phyloP scores from a whole-genome alignment of 495 filamentous ascomycete species.

The Neurospora tetraspora region DNA sequence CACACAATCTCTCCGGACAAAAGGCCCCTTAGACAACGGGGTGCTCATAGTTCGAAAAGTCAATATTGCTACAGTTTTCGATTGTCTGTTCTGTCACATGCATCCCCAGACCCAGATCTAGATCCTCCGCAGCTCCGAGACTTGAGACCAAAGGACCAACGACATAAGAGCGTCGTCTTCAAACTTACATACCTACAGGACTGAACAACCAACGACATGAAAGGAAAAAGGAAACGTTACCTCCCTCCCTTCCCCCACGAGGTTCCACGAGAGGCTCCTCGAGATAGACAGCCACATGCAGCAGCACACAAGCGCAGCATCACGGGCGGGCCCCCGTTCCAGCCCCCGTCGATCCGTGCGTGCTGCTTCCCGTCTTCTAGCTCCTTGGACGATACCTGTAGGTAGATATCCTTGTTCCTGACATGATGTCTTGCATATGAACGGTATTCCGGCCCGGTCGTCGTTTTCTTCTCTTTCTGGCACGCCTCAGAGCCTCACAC shows the following conservation, averaged over 20 bases:
- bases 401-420: not conserved
- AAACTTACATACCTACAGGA: too few species aligned
- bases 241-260: not conserved
- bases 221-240: not conserved
- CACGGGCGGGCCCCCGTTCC: not conserved
- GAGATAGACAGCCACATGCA: not conserved
- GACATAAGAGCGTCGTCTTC: too few species aligned
- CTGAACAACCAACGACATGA: not conserved
- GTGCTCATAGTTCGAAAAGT: too few species aligned
- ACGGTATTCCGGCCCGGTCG: too few species aligned
- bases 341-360: not conserved
- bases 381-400: not conserved
- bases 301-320: not conserved
- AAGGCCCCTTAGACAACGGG: too few species aligned
- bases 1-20: not conserved
- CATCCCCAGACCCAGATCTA: not conserved
- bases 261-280: not conserved
- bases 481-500: too few species aligned
- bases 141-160: too few species aligned
- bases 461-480: too few species aligned
- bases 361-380: not conserved
- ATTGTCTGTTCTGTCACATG: not conserved
- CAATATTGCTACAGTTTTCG: too few species aligned
- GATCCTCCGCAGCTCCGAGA: not conserved
- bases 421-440: too few species aligned